Conservation (phyloP, 179 eudicot species). For the Silene noctiflora region DNA sequence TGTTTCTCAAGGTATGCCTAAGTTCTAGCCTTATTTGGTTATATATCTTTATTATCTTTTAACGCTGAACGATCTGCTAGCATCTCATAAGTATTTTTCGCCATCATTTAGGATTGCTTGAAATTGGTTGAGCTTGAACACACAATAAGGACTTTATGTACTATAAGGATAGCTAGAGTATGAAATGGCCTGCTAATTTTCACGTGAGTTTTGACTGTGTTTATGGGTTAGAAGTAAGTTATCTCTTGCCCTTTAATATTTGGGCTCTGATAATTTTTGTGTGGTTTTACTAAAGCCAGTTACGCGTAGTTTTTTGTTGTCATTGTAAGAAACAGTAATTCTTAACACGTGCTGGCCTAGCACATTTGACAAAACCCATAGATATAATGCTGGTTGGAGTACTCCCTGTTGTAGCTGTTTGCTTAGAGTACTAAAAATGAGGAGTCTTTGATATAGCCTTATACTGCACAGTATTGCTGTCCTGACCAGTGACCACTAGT, state of each 20-base stretch:
- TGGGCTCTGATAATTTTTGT: background rate
- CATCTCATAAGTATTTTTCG: background rate
- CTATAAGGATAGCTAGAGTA: background rate
- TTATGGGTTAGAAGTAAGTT: background rate
- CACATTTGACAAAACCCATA: too few relatives aligned
- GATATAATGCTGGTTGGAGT: too few relatives aligned
- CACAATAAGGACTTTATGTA: background rate
- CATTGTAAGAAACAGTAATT: background rate
- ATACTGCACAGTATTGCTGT: too few relatives aligned
- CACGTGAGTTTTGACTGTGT: background rate
- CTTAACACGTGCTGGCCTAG: too few relatives aligned
- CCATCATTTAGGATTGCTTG: background rate
- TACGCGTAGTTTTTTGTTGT: background rate
- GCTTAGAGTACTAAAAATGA: too few relatives aligned
- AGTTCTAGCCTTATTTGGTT: conserved; percentile 2
- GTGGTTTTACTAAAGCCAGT: background rate
- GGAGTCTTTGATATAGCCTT: too few relatives aligned
- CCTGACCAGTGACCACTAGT: too few relatives aligned
- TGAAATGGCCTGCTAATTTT: background rate
- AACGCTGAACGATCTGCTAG: background rate
- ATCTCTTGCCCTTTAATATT: background rate
- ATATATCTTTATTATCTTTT: background rate
- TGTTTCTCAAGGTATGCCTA: conserved; percentile 77
- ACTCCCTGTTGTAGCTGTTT: too few relatives aligned
- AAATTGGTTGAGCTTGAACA: background rate